Base-by-base conservation (phyloP, 2,329 filamentous ascomycete genomes). In the Diaporthe ilicicola region DNA sequence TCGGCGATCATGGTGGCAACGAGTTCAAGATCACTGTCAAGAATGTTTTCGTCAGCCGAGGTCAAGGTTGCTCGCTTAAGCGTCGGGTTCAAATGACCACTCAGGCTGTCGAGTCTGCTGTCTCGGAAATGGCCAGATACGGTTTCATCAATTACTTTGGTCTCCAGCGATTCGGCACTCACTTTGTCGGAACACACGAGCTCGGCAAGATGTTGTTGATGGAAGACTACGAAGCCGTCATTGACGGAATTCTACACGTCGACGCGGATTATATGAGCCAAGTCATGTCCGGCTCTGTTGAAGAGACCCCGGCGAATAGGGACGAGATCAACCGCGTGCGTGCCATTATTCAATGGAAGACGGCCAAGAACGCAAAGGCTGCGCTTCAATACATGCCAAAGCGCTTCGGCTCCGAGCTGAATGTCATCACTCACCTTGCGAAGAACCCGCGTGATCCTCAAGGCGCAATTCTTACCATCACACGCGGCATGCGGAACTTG, bases 111-210 rank as follows among this genome's bases (percentile, higher is more conserved):
- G 78, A 86, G 73, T 77, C 85, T 73, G 86, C 93, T 1, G 83
- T 97, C 64, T 84, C 87, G 51, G 89, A 91, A 73, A 89, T 98
- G 75, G 85, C 87, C 68, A 83, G 90, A 53, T 88, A 91, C 54
- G 96, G 96, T 3, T 99, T 97, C 85, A 91, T 99, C 82, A 99
- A 99, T 82, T 99, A 98, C 83, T 99, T 95, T 78, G 96, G 96
- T 10, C 90, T 98, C n/a, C 96, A 99, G 82, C 91, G 96, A 29
- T 99, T 99, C 77, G 96, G 96, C 34, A 95, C 94, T 0, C 95
- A 96, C 80, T 85, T 90, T 34, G 92, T 93, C 15, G 93, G 94
- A 42, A 99, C 96, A 0, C 94, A 98, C 77, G 88, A 91, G 50
- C 85, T 98, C 62, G 96, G 96, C 61, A 89, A 92, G 78, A 91